Evolutionary conservation across 2,329 filamentous ascomycete species (phyloP).

Genomic region (Aspergillus melleus): DNA sequence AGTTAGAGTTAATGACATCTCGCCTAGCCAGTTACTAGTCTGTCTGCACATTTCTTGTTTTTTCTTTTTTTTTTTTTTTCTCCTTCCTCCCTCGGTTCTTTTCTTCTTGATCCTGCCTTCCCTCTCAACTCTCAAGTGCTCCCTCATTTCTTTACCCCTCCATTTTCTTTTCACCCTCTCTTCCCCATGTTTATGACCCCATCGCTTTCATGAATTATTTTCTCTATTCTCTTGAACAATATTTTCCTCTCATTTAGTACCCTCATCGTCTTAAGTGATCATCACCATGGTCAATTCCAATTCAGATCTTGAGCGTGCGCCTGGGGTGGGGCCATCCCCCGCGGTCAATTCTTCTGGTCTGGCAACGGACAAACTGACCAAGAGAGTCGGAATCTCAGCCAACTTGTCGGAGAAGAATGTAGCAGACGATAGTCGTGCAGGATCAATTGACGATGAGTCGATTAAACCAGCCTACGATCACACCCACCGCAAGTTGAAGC

Average conservation of each 20-base stretch:
- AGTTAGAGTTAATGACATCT: neutral
- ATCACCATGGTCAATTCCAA: slow-evolving; percentile 18
- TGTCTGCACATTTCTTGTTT: slow-evolving; percentile 1
- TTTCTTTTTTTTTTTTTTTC: neutral
- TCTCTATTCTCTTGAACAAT: too few species aligned
- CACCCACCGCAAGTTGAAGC: slow-evolving; percentile 45
- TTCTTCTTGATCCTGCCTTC: neutral
- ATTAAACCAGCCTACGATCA: slow-evolving; percentile 29
- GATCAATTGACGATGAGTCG: slow-evolving; percentile 24
- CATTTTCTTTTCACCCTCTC: neutral
- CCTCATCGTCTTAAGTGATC: too few species aligned
- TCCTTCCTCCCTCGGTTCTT: neutral
- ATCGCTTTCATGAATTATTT: too few species aligned
- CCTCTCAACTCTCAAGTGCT: neutral
- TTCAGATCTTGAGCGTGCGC: slow-evolving; percentile 7
- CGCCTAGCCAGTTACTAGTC: slow-evolving; percentile 5
- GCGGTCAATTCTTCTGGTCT: slow-evolving; percentile 13
- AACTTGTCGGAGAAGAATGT: slow-evolving; percentile 20
- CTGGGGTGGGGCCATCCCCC: slow-evolving; percentile 16
- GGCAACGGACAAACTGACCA: slow-evolving; percentile 11
- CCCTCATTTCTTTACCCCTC: neutral
- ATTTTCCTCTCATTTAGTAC: too few species aligned
- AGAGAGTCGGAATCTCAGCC: slow-evolving; percentile 8
- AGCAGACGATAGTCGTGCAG: slow-evolving; percentile 17
- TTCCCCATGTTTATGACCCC: neutral